Base-by-base conservation (phyloP, 2,329 filamentous ascomycete genomes). In the Aspergillus alliaceus region DNA sequence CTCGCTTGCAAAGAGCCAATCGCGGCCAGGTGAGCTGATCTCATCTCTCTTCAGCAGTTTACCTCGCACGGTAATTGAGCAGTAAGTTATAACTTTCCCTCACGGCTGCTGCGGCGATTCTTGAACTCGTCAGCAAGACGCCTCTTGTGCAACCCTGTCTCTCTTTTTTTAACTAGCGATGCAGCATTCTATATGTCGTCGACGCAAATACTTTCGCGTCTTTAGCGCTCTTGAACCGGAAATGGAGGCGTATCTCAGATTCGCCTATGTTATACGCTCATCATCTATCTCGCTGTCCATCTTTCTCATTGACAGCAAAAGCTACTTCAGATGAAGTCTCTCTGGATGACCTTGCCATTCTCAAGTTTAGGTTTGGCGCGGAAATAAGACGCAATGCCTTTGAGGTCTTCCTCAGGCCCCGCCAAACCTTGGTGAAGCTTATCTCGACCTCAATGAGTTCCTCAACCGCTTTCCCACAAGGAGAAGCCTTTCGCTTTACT, bases 381-480 rank as follows among this genome's bases (percentile, higher is more conserved):
- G 87, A 93, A 69, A 84, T 89, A 63, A 90, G 91, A 73, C 84
- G 89, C 56, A 91, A 90, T 74, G 80, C 91, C 49, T 93, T 93
- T 70, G 86, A 90, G 64, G 85, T 87, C 34, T 93, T 90, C 70
- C 72, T 91, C 51, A 84, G 88, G 18, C 90, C 90, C 4, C 82
- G 76, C 58, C 82, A 84, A 67, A 93, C 88, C 6, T 79, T 90
- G 44, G 84, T 96, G 67, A 93, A 89, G 69, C 80, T 96, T 51
- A 86, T 96, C 12, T 95, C 90, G 35, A 91, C 88, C 50, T 92
- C 90, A 6, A 90, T 90, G 64, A 93, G 90, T 70, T 93, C 90
- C 1, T 91, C 90, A 1, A 91, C 91, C 22, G 84, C 84, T 2
- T 89, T 88, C 60, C 91, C 91, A 1, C 89, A 89, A 32, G 90